A percentile compares a stretch with the other conserved stretches of the same genome.
These are phyloP conservation scores for Dendrobium huoshanense DNA, from an alignment of 106 monocot species.

Conservation along the genomic window DNA sequence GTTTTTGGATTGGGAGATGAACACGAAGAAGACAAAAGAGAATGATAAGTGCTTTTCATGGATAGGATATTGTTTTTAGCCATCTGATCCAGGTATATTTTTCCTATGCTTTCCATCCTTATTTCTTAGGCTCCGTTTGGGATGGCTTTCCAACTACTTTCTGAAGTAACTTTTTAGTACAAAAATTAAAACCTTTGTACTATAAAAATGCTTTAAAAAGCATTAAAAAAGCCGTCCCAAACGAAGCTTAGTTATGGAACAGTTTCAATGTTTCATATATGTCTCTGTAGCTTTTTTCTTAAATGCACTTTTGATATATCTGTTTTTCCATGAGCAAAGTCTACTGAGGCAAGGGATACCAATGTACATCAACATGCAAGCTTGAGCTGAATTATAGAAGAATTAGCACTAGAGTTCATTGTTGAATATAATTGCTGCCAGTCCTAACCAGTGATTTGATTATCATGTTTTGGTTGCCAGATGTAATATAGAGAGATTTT, in stretches of 20 bases:
- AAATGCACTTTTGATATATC: neutral
- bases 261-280: neutral
- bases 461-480: neutral
- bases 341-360: neutral
- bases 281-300: neutral
- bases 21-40: conserved; percentile 85
- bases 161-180: no score
- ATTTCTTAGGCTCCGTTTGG: neutral
- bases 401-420: neutral
- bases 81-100: conserved; percentile 19
- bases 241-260: no score
- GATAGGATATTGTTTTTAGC: neutral
- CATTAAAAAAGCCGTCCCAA: no score
- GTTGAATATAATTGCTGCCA: neutral
- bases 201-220: no score
- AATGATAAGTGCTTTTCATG: conserved; percentile 23
- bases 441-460: neutral
- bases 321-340: no score
- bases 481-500: neutral
- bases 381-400: neutral
- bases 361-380: neutral
- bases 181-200: no score
- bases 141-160: no score
- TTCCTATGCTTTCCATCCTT: neutral
- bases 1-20: conserved; percentile 66